phyloP scores from a whole-genome alignment of 2,329 filamentous ascomycete species.

The Lanzia echinophila region DNA sequence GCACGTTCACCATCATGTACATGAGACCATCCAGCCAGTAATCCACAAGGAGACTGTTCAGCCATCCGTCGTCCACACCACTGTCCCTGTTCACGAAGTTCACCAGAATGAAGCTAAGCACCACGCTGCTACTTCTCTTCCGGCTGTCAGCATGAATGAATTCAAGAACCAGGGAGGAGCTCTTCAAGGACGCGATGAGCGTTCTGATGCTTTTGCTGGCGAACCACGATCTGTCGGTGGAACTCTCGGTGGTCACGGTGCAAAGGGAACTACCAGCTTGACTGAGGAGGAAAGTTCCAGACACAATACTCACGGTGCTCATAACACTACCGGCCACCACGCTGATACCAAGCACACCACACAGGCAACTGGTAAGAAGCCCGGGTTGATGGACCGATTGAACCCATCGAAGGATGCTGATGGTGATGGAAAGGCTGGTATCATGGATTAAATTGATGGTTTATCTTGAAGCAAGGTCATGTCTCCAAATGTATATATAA shows the following conservation, averaged over 20 bases:
- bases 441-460: conserved; percentile 33
- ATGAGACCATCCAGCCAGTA: conserved; percentile 55
- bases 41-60: conserved; percentile 64
- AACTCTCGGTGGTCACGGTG: conserved; percentile 25
- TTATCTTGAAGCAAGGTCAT: too few relatives aligned
- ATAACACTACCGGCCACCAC: conserved; percentile 3
- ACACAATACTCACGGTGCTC: conserved; percentile 8
- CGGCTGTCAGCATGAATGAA: conserved; percentile 57
- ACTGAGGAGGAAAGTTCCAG: conserved; percentile 19
- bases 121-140: conserved; percentile 57
- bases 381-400: conserved; percentile 44
- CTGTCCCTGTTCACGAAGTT: conserved; percentile 63
- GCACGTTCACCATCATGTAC: conserved; percentile 52
- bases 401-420: conserved; percentile 49
- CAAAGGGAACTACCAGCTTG: conserved; percentile 23
- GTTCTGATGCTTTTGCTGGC: conserved; percentile 54
- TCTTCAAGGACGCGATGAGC: conserved; percentile 47
- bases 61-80: conserved; percentile 63
- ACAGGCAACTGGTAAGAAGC: conserved; percentile 32
- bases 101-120: conserved; percentile 62
- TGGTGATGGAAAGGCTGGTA: conserved; percentile 47
- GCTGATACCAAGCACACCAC: conserved; percentile 1
- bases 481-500: too few relatives aligned
- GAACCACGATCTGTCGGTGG: conserved; percentile 45
- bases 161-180: conserved; percentile 50